Conservation (phyloP, 192 early-diverging fungal genomes). For the Neocallimastix lanati region DNA sequence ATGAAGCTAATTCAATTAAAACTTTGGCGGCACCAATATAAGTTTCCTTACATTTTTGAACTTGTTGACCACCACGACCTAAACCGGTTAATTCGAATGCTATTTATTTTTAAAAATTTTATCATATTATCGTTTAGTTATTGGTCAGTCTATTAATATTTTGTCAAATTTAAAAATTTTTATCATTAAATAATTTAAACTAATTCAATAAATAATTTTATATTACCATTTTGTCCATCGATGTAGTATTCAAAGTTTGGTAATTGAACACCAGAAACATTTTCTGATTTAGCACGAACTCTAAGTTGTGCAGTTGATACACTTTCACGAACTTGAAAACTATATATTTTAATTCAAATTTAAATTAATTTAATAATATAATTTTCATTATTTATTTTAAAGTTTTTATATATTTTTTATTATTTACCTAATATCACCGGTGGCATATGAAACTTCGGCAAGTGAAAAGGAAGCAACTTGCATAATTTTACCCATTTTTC, state of each 20-base stretch:
- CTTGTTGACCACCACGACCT: constrained; percentile 92
- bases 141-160: too few species aligned
- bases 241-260: constrained; percentile 77
- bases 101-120: too few species aligned
- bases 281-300: constrained; percentile 83
- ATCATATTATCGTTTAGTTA: too few species aligned
- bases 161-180: too few species aligned
- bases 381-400: too few species aligned
- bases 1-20: constrained; percentile 90
- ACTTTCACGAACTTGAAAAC: constrained; percentile 89
- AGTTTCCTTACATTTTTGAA: constrained; percentile 82
- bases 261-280: constrained; percentile 91
- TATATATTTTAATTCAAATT: constrained; percentile 4
- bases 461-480: constrained; percentile 94
- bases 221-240: constrained; percentile 85
- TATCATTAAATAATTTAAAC: too few species aligned
- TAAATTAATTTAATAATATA: too few species aligned
- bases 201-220: neutral
- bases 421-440: constrained; percentile 77
- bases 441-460: constrained; percentile 89
- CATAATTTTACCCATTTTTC: constrained; percentile 98
- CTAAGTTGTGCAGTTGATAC: constrained; percentile 80
- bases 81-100: constrained; percentile 95
- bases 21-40: constrained; percentile 88
- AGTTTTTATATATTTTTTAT: too few species aligned